phyloP scores from a whole-genome alignment of 169 alveolate genomes.

The Plasmodium gaboni region DNA sequence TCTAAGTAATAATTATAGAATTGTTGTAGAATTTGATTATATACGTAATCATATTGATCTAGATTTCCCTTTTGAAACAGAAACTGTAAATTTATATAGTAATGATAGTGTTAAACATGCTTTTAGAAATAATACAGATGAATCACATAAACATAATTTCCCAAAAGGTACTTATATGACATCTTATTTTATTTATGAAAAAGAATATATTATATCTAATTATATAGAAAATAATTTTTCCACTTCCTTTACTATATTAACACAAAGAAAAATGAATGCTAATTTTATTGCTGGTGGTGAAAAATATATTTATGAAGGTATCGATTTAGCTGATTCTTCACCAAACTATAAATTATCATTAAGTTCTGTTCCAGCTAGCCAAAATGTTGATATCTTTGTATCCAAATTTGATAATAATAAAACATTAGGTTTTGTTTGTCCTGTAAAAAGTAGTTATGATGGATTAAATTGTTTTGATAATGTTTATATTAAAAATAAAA shows the following conservation, averaged over 20 bases:
- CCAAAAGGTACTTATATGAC: slow-evolving; percentile 26
- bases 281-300: slow-evolving; percentile 21
- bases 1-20: slow-evolving; percentile 1
- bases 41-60: slow-evolving; percentile 10
- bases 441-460: slow-evolving; percentile 5
- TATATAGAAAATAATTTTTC: neutral
- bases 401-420: slow-evolving; percentile 16
- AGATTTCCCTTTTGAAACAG: neutral
- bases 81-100: neutral
- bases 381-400: slow-evolving; percentile 12
- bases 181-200: slow-evolving; percentile 6
- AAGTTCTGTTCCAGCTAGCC: neutral
- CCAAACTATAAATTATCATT: slow-evolving; percentile 15
- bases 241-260: neutral
- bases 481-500: slow-evolving; percentile 4
- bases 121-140: neutral
- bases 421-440: slow-evolving; percentile 26
- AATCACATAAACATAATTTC: neutral
- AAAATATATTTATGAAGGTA: slow-evolving; percentile 5
- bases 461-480: slow-evolving; percentile 18
- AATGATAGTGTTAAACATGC: slow-evolving; percentile 12
- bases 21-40: slow-evolving; percentile 9
- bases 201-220: slow-evolving; percentile 24
- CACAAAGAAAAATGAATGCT: neutral
- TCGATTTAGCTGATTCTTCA: slow-evolving; percentile 15